Evolutionary conservation across 2,329 filamentous ascomycete genomes (phyloP).

Genomic region (Thermomyces lanuginosus): DNA sequence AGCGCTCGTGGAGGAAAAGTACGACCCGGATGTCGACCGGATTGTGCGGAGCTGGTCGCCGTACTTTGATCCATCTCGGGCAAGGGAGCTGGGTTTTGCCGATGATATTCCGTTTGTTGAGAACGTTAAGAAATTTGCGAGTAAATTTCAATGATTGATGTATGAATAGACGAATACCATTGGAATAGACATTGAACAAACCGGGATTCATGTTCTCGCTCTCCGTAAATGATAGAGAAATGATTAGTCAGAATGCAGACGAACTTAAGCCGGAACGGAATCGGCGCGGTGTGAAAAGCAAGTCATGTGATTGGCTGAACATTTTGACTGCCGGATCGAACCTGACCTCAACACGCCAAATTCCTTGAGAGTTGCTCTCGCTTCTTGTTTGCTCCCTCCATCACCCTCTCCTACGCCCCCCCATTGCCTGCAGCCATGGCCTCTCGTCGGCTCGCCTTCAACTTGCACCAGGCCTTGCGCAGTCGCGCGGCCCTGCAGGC

Average conservation of each 20-base stretch:
- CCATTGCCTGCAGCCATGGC: conserved; percentile 49
- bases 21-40: conserved; percentile 37
- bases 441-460: conserved; percentile 91
- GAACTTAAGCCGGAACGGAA: conserved; percentile 21
- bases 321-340: conserved; percentile 32
- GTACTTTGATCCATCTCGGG: conserved; percentile 39
- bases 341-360: conserved; percentile 25
- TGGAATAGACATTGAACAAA: too few relatives aligned
- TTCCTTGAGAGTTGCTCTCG: too few relatives aligned
- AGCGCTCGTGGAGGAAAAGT: conserved; percentile 37
- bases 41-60: conserved; percentile 46
- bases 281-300: conserved; percentile 23
- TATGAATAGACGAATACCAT: conserved; percentile 1
- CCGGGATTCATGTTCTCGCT: too few relatives aligned
- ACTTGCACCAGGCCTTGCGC: conserved; percentile 79
- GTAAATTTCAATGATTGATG: conserved; percentile 13
- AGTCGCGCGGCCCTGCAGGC: conserved; percentile 69
- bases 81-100: conserved; percentile 33
- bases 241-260: too few relatives aligned
- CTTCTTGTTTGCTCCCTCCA: too few relatives aligned
- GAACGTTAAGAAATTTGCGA: conserved; percentile 25
- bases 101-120: conserved; percentile 26
- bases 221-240: too few relatives aligned
- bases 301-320: conserved; percentile 32
- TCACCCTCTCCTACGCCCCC: conserved; percentile 31